These are phyloP conservation scores for Candida xiaguanensis DNA, from an alignment of 805 yeast genomes.

Conservation along the genomic window DNA sequence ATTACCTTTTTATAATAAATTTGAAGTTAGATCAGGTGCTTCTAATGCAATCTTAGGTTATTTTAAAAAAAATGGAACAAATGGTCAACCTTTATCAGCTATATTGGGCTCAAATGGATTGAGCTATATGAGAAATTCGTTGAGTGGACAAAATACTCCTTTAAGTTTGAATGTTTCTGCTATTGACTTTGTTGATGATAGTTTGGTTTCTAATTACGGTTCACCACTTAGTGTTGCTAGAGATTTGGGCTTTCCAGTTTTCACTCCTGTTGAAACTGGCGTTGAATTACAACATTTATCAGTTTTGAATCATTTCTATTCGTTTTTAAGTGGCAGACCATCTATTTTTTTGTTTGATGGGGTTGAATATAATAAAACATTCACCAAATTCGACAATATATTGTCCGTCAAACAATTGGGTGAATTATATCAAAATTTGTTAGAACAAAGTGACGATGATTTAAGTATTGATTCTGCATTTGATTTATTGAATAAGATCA, in stretches of 20 bases:
- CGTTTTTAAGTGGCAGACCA: constrained; percentile 48
- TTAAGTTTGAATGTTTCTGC: constrained; percentile 74
- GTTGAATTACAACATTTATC: constrained; percentile 66
- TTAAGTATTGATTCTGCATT: constrained; percentile 44
- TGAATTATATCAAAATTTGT: constrained; percentile 35
- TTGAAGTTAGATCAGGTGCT: constrained; percentile 82
- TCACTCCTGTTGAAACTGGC: constrained; percentile 58
- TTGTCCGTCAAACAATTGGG: constrained; percentile 42
- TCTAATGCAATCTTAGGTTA: constrained; percentile 77
- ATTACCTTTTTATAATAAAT: constrained; percentile 58
- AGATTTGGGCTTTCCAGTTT: constrained; percentile 59
- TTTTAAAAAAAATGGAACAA: constrained; percentile 31
- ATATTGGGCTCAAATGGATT: constrained; percentile 68
- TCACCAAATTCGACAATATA: constrained; percentile 43
- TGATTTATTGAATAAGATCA: constrained; percentile 45
- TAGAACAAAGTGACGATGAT: constrained; percentile 26
- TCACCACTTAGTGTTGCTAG: constrained; percentile 61
- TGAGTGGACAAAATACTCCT: constrained; percentile 42
- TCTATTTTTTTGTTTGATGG: constrained; percentile 81
- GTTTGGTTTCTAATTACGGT: constrained; percentile 61
- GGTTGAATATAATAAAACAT: constrained; percentile 53
- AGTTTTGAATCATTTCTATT: constrained; percentile 59
- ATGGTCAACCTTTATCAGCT: constrained; percentile 39
- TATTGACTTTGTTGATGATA: constrained; percentile 57
- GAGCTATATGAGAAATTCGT: constrained; percentile 61